Evolutionary conservation across 108 stramenopile genomes (phyloP).

Genomic region (Fragilariopsis cylindrus): DNA sequence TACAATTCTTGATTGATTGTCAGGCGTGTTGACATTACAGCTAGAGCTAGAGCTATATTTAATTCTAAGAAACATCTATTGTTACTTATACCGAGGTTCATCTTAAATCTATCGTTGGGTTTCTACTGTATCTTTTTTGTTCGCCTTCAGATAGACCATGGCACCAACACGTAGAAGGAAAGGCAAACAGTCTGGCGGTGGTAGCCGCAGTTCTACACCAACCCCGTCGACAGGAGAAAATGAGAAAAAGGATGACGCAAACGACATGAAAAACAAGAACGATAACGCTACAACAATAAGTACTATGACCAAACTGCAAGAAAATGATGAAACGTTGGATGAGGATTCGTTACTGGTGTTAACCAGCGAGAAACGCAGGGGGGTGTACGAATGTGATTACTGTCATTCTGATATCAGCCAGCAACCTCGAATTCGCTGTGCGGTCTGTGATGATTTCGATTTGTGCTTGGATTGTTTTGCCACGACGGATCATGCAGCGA

Average conservation of each 20-base stretch:
- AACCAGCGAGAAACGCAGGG: slow-evolving; percentile 68
- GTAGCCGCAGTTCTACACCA: slow-evolving; percentile 11
- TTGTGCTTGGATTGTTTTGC: slow-evolving; percentile 87
- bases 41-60: too few relatives aligned
- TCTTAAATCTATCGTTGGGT: too few relatives aligned
- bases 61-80: too few relatives aligned
- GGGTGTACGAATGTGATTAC: slow-evolving; percentile 89
- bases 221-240: not conserved
- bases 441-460: slow-evolving; percentile 84
- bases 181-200: slow-evolving; percentile 1
- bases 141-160: not conserved
- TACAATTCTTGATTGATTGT: too few relatives aligned
- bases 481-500: slow-evolving; percentile 52
- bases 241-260: not conserved
- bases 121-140: too few relatives aligned
- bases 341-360: slow-evolving; percentile 43
- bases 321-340: not conserved
- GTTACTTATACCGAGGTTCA: too few relatives aligned
- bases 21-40: too few relatives aligned
- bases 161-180: slow-evolving; percentile 9
- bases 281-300: not conserved
- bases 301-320: not conserved
- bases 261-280: not conserved
- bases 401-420: slow-evolving; percentile 83
- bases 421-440: slow-evolving; percentile 82